phyloP scores from a whole-genome alignment of 352 stramenopile species.

The Discostella stelligera region DNA sequence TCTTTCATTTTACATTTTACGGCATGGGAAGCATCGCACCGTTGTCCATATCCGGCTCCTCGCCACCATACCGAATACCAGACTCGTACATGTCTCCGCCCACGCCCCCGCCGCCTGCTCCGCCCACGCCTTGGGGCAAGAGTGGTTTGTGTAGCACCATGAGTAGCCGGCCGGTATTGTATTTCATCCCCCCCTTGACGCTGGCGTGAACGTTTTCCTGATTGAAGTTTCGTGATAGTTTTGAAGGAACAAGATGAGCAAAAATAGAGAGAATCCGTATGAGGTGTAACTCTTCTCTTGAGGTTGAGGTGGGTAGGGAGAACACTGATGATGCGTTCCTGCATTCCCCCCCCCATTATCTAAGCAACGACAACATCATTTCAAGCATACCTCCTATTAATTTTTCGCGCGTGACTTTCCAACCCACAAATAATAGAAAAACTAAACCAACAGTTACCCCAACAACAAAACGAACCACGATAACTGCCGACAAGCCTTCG shows the following conservation, averaged over 20 bases:
- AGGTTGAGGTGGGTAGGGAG: too few relatives aligned
- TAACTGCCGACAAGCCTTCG: too few relatives aligned
- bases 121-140: constrained; percentile 17
- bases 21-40: constrained; percentile 43
- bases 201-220: constrained; percentile 56
- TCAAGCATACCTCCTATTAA: too few relatives aligned
- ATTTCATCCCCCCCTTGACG: constrained; percentile 75
- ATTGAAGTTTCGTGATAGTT: too few relatives aligned
- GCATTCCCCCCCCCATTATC: too few relatives aligned
- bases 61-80: constrained; percentile 18
- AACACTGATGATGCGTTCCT: too few relatives aligned
- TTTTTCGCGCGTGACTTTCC: too few relatives aligned
- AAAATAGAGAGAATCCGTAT: neutral
- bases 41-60: constrained; percentile 39
- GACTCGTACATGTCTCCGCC: constrained; percentile 36
- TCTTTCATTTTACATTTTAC: constrained; percentile 8
- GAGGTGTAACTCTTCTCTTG: too few relatives aligned
- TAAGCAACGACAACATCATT: too few relatives aligned
- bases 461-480: neutral
- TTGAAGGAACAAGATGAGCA: constrained; percentile 1
- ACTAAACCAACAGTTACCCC: too few relatives aligned
- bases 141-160: constrained; percentile 74
- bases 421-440: too few relatives aligned
- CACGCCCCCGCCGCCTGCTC: too few relatives aligned
- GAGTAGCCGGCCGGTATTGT: constrained; percentile 73